Conservation (phyloP, 805 yeast genomes). For the Candida endomychidarum region DNA sequence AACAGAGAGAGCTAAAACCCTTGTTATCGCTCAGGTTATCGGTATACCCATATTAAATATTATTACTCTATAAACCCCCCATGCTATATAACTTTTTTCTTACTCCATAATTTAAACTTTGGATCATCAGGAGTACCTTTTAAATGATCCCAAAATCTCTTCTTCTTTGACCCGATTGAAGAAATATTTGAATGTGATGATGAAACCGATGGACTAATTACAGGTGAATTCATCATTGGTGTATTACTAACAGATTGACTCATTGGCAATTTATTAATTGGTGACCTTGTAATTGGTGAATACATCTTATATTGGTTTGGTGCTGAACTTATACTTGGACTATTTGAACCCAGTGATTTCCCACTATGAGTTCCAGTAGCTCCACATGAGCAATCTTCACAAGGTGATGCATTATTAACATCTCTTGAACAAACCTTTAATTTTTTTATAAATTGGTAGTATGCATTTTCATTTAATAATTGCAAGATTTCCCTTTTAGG, state of each 20-base stretch:
- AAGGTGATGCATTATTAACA: neutral
- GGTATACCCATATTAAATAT: too few species aligned
- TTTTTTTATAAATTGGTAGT: constrained; percentile 19
- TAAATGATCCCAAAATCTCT: constrained; percentile 18
- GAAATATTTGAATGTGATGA: constrained; percentile 6
- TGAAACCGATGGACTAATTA: constrained; percentile 6
- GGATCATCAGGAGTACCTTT: constrained; percentile 9
- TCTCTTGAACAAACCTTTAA: constrained; percentile 8
- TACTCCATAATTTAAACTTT: constrained; percentile 14
- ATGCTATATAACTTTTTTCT: constrained; percentile 7
- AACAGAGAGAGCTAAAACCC: too few species aligned
- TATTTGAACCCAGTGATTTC: neutral
- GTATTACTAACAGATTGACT: neutral
- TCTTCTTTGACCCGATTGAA: constrained; percentile 1
- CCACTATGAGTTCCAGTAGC: neutral
- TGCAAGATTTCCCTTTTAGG: constrained; percentile 35
- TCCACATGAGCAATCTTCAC: constrained; percentile 5
- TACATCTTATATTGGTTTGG: neutral
- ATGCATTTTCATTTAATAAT: constrained; percentile 36
- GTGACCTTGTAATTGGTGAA: neutral
- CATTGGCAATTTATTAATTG: neutral
- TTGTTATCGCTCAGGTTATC: too few species aligned
- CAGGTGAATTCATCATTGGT: constrained; percentile 1
- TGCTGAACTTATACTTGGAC: neutral
- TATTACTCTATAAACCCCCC: constrained; percentile 2